Conservation (phyloP, 768 basidiomycete species). For the Cystoderma amianthinum region DNA sequence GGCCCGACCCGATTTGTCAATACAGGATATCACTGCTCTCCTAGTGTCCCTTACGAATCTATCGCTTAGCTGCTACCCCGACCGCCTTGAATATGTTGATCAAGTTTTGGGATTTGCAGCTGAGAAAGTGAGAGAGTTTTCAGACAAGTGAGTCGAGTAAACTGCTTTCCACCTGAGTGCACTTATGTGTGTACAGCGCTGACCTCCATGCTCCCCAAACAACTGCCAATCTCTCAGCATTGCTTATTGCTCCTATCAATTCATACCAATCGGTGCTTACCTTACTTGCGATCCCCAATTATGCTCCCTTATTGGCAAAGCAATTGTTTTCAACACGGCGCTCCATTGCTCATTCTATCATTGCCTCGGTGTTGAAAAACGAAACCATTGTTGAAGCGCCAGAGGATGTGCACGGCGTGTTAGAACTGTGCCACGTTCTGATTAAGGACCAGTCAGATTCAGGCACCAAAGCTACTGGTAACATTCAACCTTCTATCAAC, state of each 20-base stretch:
- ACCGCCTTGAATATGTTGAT: constrained; percentile 94
- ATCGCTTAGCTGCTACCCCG: constrained; percentile 95
- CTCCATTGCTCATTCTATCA: constrained; percentile 90
- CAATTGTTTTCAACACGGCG: constrained; percentile 90
- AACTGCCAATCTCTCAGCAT: constrained; percentile 80
- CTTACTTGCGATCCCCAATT: constrained; percentile 91
- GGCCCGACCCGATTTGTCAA: constrained; percentile 95
- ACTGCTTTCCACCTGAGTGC: neutral
- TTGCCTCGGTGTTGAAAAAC: constrained; percentile 93
- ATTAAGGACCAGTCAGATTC: constrained; percentile 79
- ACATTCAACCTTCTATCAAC: constrained; percentile 18
- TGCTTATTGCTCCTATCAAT: constrained; percentile 91
- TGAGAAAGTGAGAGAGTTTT: constrained; percentile 78
- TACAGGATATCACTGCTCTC: constrained; percentile 96
- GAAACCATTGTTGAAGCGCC: constrained; percentile 92
- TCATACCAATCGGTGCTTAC: constrained; percentile 96
- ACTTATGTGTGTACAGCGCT: constrained; percentile 40
- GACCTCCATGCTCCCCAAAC: constrained; percentile 88
- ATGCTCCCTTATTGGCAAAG: constrained; percentile 71
- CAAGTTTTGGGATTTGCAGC: constrained; percentile 89
- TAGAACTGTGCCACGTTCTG: constrained; percentile 88
- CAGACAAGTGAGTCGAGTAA: constrained; percentile 67
- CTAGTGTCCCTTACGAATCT: constrained; percentile 94
- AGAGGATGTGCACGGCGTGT: constrained; percentile 90
- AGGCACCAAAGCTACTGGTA: constrained; percentile 9